A percentile compares a stretch with the other conserved stretches of the same genome.
These are phyloP conservation scores for sorghum (Sorghum bicolor) DNA, from an alignment of 176 grass and related monocot species.

Conservation along the genomic window Sorghum_bicolor_NCBIv3 NC_012875.2:51813001-51813500, in stretches of 20 bases:
- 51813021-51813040: not conserved
- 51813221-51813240: not conserved
- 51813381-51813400: not conserved
- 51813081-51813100: not conserved
- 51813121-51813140: not conserved
- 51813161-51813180: not conserved
- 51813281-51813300: not conserved
- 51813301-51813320: not conserved
- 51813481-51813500: not conserved
- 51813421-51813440: not conserved
- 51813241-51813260: not conserved
- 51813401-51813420: not conserved
- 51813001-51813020: not conserved
- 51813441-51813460: not conserved
- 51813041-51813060: not conserved
- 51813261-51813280: not conserved
- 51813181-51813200: not conserved
- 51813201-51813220: constrained; percentile 3
- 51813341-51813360: constrained; percentile 7
- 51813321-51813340: not conserved
- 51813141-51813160: not conserved
- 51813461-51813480: not conserved
- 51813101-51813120: not conserved
- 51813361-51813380: not conserved
- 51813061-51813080: not conserved